Percentiles rank a stretch among this genome's conserved stretches.
phyloP scores from a whole-genome alignment of 169 alveolate genomes.

The Plasmodium gonderi region DNA sequence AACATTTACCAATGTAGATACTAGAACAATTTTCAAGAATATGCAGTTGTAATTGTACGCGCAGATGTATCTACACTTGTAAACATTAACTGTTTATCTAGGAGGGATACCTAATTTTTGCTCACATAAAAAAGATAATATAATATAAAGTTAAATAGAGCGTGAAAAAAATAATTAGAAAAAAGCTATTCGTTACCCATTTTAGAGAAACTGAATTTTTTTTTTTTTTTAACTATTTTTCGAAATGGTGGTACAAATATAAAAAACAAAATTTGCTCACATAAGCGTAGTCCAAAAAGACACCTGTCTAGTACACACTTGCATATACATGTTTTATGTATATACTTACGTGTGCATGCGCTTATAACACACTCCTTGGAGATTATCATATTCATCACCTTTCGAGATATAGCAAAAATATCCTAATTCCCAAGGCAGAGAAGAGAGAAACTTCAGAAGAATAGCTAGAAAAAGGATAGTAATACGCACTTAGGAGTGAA shows the following conservation, averaged over 20 bases:
- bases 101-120: background rate
- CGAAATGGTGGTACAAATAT: background rate
- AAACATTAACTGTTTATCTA: background rate
- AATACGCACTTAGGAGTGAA: too few relatives aligned
- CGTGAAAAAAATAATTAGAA: background rate
- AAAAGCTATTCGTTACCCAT: background rate
- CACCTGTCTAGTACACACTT: background rate
- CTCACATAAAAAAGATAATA: background rate
- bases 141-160: background rate
- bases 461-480: too few relatives aligned
- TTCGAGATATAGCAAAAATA: background rate
- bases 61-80: too few relatives aligned
- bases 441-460: background rate
- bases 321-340: conserved; percentile 4
- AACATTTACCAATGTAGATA: background rate
- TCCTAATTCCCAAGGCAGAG: background rate
- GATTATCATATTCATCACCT: background rate
- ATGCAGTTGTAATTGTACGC: background rate
- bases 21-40: background rate
- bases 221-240: background rate
- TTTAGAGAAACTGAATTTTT: background rate
- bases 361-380: background rate
- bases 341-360: background rate
- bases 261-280: background rate
- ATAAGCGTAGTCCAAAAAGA: background rate